Conservation (phyloP, 306 rosid species). For the Vigna reflexopilosa region DNA sequence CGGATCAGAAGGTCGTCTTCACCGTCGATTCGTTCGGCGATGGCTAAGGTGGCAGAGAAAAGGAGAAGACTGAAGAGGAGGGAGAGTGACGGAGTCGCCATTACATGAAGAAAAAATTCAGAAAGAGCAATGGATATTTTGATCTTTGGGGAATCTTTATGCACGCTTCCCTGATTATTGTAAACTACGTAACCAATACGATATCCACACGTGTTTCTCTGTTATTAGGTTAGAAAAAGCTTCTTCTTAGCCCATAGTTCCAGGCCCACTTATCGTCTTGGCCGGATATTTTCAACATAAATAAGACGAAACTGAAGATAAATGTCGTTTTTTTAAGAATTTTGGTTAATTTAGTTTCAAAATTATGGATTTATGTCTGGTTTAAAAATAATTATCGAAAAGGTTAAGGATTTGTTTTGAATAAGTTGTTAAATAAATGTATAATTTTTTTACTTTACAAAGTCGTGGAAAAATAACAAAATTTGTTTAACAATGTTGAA, state of each 20-base stretch:
- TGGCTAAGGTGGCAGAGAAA: constrained; percentile 38
- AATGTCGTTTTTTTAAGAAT: too few relatives aligned
- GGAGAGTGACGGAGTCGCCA: constrained; percentile 44
- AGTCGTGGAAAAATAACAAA: too few relatives aligned
- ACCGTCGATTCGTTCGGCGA: constrained; percentile 28
- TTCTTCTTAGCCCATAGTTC: not conserved
- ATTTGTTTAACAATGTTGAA: too few relatives aligned
- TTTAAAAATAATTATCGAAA: too few relatives aligned
- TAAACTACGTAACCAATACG: not conserved
- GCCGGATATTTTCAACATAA: not conserved
- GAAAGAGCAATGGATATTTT: not conserved
- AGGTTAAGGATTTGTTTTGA: too few relatives aligned
- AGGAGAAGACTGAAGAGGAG: constrained; percentile 33
- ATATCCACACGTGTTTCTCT: constrained; percentile 19
- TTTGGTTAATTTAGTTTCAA: too few relatives aligned
- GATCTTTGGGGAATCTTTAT: not conserved
- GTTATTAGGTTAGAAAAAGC: not conserved
- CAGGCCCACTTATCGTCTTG: too few relatives aligned
- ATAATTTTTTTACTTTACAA: too few relatives aligned
- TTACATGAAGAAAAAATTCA: not conserved
- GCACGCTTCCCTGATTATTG: constrained; percentile 11
- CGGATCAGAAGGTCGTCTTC: constrained; percentile 61
- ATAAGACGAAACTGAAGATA: too few relatives aligned
- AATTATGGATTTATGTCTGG: too few relatives aligned
- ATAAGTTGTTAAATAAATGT: too few relatives aligned